phyloP scores from a whole-genome alignment of 2,329 filamentous ascomycete species.

The Trichoderma koningii region DNA sequence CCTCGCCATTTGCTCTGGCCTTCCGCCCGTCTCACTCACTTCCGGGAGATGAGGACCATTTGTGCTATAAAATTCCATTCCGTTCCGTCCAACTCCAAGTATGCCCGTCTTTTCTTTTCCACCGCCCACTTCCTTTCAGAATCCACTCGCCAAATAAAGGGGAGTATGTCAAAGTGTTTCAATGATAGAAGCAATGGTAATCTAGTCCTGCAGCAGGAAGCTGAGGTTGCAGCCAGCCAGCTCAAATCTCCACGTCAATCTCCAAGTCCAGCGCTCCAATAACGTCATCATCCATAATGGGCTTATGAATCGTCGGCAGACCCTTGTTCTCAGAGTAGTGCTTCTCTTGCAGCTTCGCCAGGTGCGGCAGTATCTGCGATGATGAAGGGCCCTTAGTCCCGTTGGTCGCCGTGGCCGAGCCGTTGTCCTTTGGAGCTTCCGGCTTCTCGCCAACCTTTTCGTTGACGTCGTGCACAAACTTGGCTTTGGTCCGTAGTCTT shows the following conservation, averaged over 20 bases:
- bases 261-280: conserved; percentile 87
- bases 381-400: conserved; percentile 53
- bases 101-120: conserved; percentile 20
- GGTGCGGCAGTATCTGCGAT: conserved; percentile 50
- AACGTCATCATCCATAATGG: conserved; percentile 87
- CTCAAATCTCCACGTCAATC: conserved; percentile 83
- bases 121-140: not conserved
- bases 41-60: not conserved
- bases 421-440: conserved; percentile 50
- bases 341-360: conserved; percentile 57
- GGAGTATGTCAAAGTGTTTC: not conserved
- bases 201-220: not conserved
- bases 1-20: not conserved
- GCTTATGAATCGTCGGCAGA: conserved; percentile 71
- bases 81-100: conserved; percentile 21
- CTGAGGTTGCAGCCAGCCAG: not conserved
- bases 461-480: conserved; percentile 66
- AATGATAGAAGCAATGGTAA: not conserved
- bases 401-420: conserved; percentile 55
- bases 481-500: conserved; percentile 66
- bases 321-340: conserved; percentile 60
- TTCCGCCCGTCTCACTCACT: not conserved
- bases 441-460: conserved; percentile 49
- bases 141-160: not conserved
- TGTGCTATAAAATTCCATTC: not conserved